phyloP scores from a whole-genome alignment of 2,329 filamentous ascomycete genomes.

The Arachnopeziza araneosa region DNA sequence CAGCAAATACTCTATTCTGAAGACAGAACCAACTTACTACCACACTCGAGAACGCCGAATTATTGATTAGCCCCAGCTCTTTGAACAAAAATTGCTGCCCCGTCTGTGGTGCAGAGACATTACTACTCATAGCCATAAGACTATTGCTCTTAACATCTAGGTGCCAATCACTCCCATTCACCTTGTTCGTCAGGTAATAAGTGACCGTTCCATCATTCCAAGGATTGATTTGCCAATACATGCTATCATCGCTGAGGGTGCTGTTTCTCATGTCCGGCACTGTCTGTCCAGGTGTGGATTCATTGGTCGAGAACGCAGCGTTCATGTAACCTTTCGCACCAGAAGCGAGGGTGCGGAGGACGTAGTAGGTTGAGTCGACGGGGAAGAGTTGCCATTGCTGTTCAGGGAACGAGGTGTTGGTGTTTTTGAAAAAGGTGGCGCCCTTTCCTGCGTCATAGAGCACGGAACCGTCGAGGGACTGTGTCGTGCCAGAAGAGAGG shows the following conservation, averaged over 20 bases:
- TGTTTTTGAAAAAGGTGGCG: constrained; percentile 6
- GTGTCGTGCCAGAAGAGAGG: background rate
- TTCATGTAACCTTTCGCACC: constrained; percentile 7
- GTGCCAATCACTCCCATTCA: constrained; percentile 15
- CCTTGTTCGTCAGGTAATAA: constrained; percentile 14
- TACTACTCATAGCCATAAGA: constrained; percentile 14
- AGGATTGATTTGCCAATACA: constrained; percentile 14
- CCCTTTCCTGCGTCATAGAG: constrained; percentile 5
- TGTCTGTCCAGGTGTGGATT: constrained; percentile 11
- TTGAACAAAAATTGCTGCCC: constrained; percentile 13
- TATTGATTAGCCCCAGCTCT: constrained; percentile 5
- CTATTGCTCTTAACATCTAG: constrained; percentile 5
- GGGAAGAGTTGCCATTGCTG: constrained; percentile 17
- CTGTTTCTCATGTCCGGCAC: constrained; percentile 9
- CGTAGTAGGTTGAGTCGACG: constrained; percentile 8
- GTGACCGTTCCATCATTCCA: constrained; percentile 16
- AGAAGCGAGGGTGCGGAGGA: constrained; percentile 10
- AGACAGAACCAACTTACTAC: background rate
- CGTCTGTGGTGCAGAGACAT: constrained; percentile 6
- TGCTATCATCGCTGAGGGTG: constrained; percentile 8
- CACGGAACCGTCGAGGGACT: constrained; percentile 3
- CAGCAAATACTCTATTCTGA: background rate
- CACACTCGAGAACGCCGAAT: constrained; percentile 6
- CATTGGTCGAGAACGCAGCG: background rate
- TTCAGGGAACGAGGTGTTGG: constrained; percentile 5